Percentiles rank a stretch among this genome's conserved stretches.
Conservation (phyloP, 495 filamentous ascomycete genomes). For the Letharia lupina region DNA sequence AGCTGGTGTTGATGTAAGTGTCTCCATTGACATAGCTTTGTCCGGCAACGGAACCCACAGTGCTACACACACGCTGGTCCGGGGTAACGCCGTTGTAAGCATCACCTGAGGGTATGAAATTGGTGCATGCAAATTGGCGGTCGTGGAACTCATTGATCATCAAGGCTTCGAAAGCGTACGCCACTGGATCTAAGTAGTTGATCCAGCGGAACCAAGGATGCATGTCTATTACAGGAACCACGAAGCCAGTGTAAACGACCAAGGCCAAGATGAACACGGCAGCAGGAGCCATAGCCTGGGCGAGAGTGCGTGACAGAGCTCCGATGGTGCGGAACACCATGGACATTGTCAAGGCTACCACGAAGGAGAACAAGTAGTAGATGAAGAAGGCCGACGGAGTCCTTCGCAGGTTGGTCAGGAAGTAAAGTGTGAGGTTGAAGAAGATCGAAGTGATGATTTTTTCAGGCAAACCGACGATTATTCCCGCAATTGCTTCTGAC, state of each 20-base stretch:
- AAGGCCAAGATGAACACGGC: conserved; percentile 74
- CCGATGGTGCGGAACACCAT: conserved; percentile 79
- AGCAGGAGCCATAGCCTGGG: conserved; percentile 76
- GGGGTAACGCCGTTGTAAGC: conserved; percentile 39
- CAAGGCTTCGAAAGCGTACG: conserved; percentile 77
- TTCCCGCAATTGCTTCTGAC: conserved; percentile 75
- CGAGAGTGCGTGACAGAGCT: conserved; percentile 66
- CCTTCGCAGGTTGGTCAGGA: conserved; percentile 75
- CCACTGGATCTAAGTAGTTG: conserved; percentile 76
- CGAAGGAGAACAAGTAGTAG: conserved; percentile 64
- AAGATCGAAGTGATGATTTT: conserved; percentile 45
- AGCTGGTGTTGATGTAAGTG: conserved; percentile 54
- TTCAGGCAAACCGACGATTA: conserved; percentile 70
- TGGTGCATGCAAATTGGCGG: conserved; percentile 54
- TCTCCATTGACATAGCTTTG: conserved; percentile 52
- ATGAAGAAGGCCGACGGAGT: conserved; percentile 73
- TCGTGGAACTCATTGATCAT: conserved; percentile 84
- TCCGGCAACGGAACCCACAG: conserved; percentile 55
- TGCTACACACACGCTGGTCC: conserved; percentile 48
- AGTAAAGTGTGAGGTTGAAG: conserved; percentile 74
- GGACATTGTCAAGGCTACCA: conserved; percentile 61
- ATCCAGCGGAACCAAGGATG: conserved; percentile 63
- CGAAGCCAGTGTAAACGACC: conserved; percentile 85
- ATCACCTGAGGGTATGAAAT: conserved; percentile 49
- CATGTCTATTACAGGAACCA: conserved; percentile 54